A percentile compares a stretch with the other conserved stretches of the same genome.
Conservation (phyloP, 2,329 filamentous ascomycete genomes). For the Graphiopsis chlorocephala region DNA sequence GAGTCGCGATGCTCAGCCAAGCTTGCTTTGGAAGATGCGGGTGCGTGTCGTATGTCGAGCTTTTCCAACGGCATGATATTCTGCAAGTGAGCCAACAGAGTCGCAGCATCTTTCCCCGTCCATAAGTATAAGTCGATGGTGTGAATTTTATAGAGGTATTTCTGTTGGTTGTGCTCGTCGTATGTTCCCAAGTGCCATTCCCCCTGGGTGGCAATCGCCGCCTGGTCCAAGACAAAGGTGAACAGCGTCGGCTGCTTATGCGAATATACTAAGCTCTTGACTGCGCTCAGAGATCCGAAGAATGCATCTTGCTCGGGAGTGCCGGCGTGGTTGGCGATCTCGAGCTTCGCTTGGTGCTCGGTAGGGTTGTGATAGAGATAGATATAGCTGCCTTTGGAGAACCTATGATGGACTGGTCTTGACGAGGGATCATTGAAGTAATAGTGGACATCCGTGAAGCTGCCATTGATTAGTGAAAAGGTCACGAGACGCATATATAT, state of each 20-base stretch:
- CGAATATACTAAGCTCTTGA: constrained; percentile 63
- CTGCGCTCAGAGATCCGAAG: constrained; percentile 64
- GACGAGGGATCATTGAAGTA: constrained; percentile 67
- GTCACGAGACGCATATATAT: background rate
- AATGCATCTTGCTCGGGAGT: constrained; percentile 77
- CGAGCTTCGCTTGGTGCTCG: constrained; percentile 66
- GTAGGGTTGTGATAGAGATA: constrained; percentile 74
- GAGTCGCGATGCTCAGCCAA: constrained; percentile 46
- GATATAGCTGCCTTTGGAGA: constrained; percentile 76
- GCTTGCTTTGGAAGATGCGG: constrained; percentile 47
- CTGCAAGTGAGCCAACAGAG: constrained; percentile 67
- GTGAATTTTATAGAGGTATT: constrained; percentile 75
- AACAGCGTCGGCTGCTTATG: constrained; percentile 72
- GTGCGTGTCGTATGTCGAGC: constrained; percentile 64
- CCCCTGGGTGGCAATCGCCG: constrained; percentile 41
- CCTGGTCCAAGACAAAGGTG: constrained; percentile 61
- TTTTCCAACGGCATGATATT: constrained; percentile 61
- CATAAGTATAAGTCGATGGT: constrained; percentile 77
- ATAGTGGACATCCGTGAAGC: constrained; percentile 77
- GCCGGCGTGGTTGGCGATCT: constrained; percentile 72
- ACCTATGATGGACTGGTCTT: constrained; percentile 73
- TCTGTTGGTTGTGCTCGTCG: constrained; percentile 70
- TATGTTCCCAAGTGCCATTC: constrained; percentile 74
- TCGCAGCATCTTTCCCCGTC: constrained; percentile 68
- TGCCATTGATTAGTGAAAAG: constrained; percentile 35